These are phyloP conservation scores for Paraphaeosphaeria minitans DNA, from an alignment of 2,329 filamentous ascomycete genomes.

Conservation along the genomic window DNA sequence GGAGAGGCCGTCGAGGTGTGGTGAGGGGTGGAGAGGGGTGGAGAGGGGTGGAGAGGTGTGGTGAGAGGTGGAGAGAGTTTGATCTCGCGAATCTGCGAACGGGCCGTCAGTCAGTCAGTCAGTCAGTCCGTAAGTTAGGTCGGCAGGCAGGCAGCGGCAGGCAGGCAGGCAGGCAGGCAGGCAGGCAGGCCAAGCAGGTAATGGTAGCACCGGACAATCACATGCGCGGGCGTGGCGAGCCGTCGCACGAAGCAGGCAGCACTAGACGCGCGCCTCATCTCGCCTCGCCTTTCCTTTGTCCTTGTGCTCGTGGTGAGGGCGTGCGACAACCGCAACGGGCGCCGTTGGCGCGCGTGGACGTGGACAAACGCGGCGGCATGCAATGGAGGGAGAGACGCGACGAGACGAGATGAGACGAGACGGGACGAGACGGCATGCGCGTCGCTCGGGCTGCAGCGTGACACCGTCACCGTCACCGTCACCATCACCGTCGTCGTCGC, in stretches of 20 bases:
- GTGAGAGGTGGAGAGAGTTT: constrained; percentile 26
- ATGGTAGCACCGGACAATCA: constrained; percentile 31
- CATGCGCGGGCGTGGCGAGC: constrained; percentile 29
- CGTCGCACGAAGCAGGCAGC: constrained; percentile 32
- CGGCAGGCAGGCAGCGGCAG: not conserved
- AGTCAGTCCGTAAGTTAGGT: too few relatives aligned
- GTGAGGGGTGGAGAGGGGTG: constrained; percentile 26
- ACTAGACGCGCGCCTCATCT: constrained; percentile 11
- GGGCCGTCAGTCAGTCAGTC: constrained; percentile 32
- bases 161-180: not conserved
- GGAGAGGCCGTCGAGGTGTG: constrained; percentile 37
- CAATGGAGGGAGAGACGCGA: not conserved
- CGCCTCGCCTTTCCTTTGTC: constrained; percentile 2
- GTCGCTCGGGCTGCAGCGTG: constrained; percentile 5
- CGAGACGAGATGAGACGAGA: too few relatives aligned
- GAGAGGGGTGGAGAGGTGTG: constrained; percentile 25
- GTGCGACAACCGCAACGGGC: constrained; percentile 3
- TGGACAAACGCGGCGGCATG: not conserved
- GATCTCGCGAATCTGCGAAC: constrained; percentile 36
- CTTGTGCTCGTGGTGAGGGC: constrained; percentile 4
- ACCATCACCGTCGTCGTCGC: not conserved
- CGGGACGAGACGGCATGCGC: not conserved
- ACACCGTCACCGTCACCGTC: not conserved
- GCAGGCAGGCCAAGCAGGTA: not conserved
- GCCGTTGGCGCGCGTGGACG: not conserved